phyloP scores from a whole-genome alignment of 768 basidiomycete species.

The Austroboletus eburneus region DNA sequence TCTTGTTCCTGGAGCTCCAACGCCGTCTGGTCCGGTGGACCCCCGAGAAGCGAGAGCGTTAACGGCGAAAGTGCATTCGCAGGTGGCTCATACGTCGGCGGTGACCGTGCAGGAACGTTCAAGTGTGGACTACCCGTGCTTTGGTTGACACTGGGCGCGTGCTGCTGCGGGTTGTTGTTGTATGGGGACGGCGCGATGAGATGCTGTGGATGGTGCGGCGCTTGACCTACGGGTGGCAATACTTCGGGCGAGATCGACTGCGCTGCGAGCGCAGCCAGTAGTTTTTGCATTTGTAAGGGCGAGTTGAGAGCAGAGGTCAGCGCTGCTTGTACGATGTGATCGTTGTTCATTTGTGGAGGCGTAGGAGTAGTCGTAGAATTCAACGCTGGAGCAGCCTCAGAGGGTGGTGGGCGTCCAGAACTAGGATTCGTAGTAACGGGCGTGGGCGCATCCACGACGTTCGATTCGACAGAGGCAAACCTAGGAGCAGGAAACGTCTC shows the following conservation, averaged over 20 bases:
- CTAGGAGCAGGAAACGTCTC: conserved; percentile 26
- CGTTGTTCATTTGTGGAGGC: conserved; percentile 31
- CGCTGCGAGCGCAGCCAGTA: conserved; percentile 42
- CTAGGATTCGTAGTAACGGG: conserved; percentile 11
- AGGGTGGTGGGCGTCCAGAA: conserved; percentile 14
- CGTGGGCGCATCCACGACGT: conserved; percentile 15
- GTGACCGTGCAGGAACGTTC: conserved; percentile 12
- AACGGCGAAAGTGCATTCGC: conserved; percentile 22
- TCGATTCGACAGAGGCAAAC: conserved; percentile 26
- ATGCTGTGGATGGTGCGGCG: conserved; percentile 21
- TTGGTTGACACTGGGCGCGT: conserved; percentile 1
- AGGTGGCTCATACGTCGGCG: conserved; percentile 20
- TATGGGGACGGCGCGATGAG: conserved; percentile 30
- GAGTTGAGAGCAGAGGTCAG: conserved; percentile 48
- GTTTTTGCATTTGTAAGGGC: conserved; percentile 54
- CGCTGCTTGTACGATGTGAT: conserved; percentile 45
- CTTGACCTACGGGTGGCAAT: conserved; percentile 15
- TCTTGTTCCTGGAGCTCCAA: conserved; percentile 35
- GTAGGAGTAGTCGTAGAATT: conserved; percentile 10
- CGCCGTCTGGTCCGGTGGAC: conserved; percentile 29
- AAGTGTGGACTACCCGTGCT: not conserved
- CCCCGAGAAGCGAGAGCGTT: conserved; percentile 22
- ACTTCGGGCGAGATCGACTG: conserved; percentile 23
- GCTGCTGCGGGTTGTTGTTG: conserved; percentile 9
- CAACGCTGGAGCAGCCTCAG: conserved; percentile 10